Base-by-base conservation (phyloP, 768 basidiomycete genomes). In the Boletus vermiculosoides region DNA sequence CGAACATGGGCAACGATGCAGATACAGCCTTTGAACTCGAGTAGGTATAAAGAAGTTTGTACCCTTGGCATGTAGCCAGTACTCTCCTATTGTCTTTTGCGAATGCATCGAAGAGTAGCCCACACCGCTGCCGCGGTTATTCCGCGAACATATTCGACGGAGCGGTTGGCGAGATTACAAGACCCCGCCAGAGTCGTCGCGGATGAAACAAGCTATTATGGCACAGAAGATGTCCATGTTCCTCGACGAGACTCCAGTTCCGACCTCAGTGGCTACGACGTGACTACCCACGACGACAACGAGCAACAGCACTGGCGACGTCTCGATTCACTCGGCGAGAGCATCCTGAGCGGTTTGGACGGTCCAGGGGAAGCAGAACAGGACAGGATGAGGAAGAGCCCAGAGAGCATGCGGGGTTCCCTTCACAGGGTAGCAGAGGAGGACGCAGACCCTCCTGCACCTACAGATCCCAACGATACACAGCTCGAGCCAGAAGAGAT, bases 401-500 rank as follows among this genome's bases (percentile, higher is more conserved):
- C 78, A 18, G 76, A 77, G 56, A 72, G 75, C 45, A 56, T 73
- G 16, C 67, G 69, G n/a, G 64, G 56, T 54, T 54, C 66, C 40
- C 64, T 78, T 11, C 57, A 67, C 60, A 66, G 73, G 11, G 76
- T 80, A 3, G 76, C 75, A 20, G 79, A 80, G 55, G 75, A 77
- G 9, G 64, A 64, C 41, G 25, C 62, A 4, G 63, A 65, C 42
- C 59, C 51, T 12, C 37, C 36, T 40, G 40, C 42, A 20, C 45
- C 48, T 6, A 33, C 31, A 23, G 54, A 64, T 13, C 62, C 63
- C 15, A 58, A 52, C 25, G 59, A 57, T 5, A 60, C 52, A 18
- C 59, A 61, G 11, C 64, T 57, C 18, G 66, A 65, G 20, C 63
- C 71, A 45, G 69, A 67, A 8, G 74, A 75, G 18, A 76, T 74